Evolutionary conservation across 805 yeast species (phyloP), one percentile per base, ranked within the genome.

Genomic region (Candida ponderosae): DNA sequence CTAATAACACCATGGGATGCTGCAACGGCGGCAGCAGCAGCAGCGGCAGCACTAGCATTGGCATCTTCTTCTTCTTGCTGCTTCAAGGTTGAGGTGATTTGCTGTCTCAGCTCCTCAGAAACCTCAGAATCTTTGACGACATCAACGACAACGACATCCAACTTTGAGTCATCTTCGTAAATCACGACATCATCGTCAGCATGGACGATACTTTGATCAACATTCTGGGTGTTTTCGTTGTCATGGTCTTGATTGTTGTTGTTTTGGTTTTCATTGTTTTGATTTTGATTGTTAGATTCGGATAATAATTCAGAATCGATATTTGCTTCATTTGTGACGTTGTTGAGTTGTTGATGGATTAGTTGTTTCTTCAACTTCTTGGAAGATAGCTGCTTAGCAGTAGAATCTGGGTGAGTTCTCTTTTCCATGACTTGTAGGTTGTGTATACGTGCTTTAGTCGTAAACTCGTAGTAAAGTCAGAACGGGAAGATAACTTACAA

Each of bases 11-110:
- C 36, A 15, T 29, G 35, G 4, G 29, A 26, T 6, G 28, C 37
- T 15, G 24, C 20, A 31, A 30, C 36, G 11, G n/a, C 11, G 21
- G 19, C 20, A 28, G 36, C 36, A 23, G 36, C 32, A n/a, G 34
- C 36, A 17, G 29, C 36, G 4, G 23, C 18, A 29, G 35, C 34
- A 15, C 31, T n/a, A 14, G 38, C 18, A 29, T 13, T 18, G 8
- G 17, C 14, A 7, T 32, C 17, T 13, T 23, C 40, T 14, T 32
- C 28, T 26, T 36, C 21, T 24, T 24, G 28, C 4, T 24, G 14
- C 13, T 24, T 24, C 14, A 24, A 24, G 14, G 28, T 8, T 3
- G 28, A 8, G 6, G 28, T 24, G n/a, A 24, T 24, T 13, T 24
- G 28, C 14, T 24, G 28, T 24, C 28, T 24, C 14, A 24, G 4